Conservation (phyloP, 176 grass and related monocot genomes). For the Phoenix dactylifera region DNA sequence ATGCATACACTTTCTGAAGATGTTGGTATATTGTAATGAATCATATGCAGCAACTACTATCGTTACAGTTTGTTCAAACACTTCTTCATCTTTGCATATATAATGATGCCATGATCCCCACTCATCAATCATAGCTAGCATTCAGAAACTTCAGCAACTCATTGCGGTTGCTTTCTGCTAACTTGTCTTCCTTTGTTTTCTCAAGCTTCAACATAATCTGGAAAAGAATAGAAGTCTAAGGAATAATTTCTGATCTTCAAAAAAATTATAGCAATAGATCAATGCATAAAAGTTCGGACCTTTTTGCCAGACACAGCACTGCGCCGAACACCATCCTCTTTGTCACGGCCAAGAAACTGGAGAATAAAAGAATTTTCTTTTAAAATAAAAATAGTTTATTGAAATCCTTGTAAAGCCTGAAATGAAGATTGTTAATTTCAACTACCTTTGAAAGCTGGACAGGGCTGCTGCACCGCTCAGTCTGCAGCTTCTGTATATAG, state of each 20-base stretch:
- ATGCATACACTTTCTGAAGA: too few relatives aligned
- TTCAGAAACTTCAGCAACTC: conserved; percentile 89
- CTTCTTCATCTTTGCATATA: too few relatives aligned
- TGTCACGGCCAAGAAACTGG: conserved; percentile 78
- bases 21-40: too few relatives aligned
- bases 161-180: conserved; percentile 76
- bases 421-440: conserved; percentile 4
- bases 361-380: too few relatives aligned
- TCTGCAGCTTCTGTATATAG: conserved; percentile 71
- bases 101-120: too few relatives aligned
- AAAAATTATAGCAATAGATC: too few relatives aligned
- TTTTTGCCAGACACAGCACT: conserved; percentile 98
- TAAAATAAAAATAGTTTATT: too few relatives aligned
- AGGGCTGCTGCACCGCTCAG: conserved; percentile 43
- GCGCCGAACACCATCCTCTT: conserved; percentile 67
- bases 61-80: too few relatives aligned
- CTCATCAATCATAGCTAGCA: conserved; percentile 67
- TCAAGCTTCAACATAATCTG: conserved; percentile 91
- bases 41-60: too few relatives aligned
- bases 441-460: conserved; percentile 93
- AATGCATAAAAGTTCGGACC: conserved; percentile 23
- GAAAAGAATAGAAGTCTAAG: background rate
- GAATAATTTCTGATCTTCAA: too few relatives aligned
- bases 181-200: conserved; percentile 92
- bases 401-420: background rate